These are phyloP conservation scores for Asclepias syriaca DNA, from an alignment of 257 asterid genomes.

Conservation along the genomic window DNA sequence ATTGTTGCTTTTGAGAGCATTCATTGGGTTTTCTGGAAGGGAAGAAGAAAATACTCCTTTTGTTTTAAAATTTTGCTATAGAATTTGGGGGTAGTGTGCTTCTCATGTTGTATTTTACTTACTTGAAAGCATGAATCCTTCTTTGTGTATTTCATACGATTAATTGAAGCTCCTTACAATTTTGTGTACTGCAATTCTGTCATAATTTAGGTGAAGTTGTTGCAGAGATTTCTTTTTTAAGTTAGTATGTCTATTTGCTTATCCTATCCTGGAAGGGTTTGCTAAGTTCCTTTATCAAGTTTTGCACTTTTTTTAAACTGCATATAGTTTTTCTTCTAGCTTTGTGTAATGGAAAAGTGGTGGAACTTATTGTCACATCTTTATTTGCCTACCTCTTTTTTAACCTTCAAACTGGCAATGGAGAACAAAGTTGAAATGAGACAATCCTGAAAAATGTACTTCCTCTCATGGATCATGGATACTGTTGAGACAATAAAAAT, in stretches of 20 bases:
- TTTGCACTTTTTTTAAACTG: too few species aligned
- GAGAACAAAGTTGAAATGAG: not conserved
- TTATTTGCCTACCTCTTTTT: not conserved
- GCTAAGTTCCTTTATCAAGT: too few species aligned
- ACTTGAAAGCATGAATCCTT: not conserved
- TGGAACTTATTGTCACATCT: not conserved
- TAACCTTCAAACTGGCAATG: too few species aligned
- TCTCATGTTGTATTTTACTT: not conserved
- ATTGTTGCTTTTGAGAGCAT: slow-evolving; percentile 59
- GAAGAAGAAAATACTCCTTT: not conserved
- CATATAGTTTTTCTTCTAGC: too few species aligned
- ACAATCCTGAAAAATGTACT: not conserved
- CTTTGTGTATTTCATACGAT: not conserved
- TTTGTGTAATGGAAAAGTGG: too few species aligned
- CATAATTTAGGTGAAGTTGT: not conserved
- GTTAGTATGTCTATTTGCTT: not conserved
- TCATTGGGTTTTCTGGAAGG: not conserved
- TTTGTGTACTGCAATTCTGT: not conserved
- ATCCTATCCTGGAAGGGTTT: not conserved
- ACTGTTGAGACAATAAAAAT: not conserved
- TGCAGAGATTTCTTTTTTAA: not conserved
- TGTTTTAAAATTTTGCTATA: not conserved
- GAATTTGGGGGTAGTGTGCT: not conserved
- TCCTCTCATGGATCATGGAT: not conserved
- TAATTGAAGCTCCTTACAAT: not conserved